Percentiles rank a stretch among this genome's conserved stretches.
These are phyloP conservation scores for Chrysochromulina tobinii DNA, from an alignment of 78 protist species.

Conservation along the genomic window DNA sequence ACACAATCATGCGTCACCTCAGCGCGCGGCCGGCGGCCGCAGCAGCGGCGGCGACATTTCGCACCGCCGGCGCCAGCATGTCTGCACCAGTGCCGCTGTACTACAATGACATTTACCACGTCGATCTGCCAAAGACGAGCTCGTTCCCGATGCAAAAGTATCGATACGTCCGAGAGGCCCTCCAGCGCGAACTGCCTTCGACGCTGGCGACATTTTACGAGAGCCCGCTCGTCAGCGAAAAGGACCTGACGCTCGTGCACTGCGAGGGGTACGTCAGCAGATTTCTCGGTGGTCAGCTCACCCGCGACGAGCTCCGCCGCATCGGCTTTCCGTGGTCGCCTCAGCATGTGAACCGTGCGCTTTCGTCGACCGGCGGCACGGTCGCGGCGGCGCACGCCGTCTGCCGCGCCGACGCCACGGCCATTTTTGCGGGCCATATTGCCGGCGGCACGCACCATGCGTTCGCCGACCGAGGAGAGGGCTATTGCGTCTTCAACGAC, in stretches of 20 bases:
- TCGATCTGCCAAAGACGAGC: not conserved
- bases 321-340: not conserved
- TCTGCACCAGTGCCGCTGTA: not conserved
- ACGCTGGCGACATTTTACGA: not conserved
- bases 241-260: not conserved
- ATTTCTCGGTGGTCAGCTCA: not conserved
- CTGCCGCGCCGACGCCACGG: not conserved
- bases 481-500: not conserved
- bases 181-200: not conserved
- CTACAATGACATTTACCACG: not conserved
- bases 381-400: not conserved
- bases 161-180: not conserved
- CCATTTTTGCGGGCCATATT: not conserved
- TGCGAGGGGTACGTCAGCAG: not conserved
- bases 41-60: no score
- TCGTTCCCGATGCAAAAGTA: not conserved
- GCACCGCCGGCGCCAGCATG: no score
- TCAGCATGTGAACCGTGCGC: not conserved
- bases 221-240: not conserved
- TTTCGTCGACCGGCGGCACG: not conserved
- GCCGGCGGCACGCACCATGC: constrained; percentile 27
- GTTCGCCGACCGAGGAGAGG: constrained; percentile 5
- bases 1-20: no score
- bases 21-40: no score
- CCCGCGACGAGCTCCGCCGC: not conserved